Evolutionary conservation across 768 basidiomycete genomes (phyloP).

Genomic region (Lactifluus rugatus): DNA sequence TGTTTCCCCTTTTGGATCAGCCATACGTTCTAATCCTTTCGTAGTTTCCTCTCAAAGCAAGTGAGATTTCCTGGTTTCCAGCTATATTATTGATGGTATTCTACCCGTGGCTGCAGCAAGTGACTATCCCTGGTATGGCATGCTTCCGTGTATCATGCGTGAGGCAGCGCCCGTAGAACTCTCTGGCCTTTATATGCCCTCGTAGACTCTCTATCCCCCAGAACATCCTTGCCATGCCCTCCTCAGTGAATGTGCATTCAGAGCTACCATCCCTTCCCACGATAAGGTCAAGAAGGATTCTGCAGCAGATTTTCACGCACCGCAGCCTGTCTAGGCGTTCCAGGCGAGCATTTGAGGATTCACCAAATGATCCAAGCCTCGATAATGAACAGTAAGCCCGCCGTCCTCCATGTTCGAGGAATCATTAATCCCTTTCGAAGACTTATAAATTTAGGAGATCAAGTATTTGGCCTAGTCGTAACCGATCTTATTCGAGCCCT

Average conservation of each 20-base stretch:
- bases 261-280: conserved; percentile 1
- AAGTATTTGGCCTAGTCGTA: conserved; percentile 6
- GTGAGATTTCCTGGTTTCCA: neutral
- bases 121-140: conserved; percentile 10
- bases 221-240: neutral
- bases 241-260: neutral
- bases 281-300: neutral
- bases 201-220: neutral
- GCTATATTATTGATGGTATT: neutral
- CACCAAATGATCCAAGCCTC: neutral
- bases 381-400: conserved; percentile 9
- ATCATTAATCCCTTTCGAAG: neutral
- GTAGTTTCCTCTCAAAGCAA: neutral
- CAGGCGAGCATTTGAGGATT: conserved; percentile 9
- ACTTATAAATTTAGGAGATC: conserved; percentile 10
- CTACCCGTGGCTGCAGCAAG: neutral
- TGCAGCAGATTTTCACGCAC: conserved; percentile 8
- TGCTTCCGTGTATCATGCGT: neutral
- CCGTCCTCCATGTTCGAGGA: neutral
- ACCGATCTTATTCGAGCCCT: conserved; percentile 9
- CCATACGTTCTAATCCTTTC: conserved; percentile 2
- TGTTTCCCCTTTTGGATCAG: neutral
- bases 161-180: neutral
- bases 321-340: conserved; percentile 4
- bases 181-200: neutral